Evolutionary conservation across 345 rosid genomes (phyloP).

Genomic region (Salix arbutifolia): DNA sequence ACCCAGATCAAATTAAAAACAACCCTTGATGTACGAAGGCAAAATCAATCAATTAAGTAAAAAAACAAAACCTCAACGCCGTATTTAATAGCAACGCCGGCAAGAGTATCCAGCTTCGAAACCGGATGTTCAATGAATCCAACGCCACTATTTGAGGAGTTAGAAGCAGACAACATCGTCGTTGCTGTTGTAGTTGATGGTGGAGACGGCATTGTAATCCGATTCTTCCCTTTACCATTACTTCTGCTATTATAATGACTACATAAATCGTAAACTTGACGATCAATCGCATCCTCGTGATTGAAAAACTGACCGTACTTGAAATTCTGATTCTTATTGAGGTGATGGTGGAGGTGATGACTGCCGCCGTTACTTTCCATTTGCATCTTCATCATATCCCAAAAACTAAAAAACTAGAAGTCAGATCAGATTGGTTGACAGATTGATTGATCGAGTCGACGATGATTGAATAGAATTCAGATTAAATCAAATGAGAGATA

Average conservation of each 20-base stretch:
- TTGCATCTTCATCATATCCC: slow-evolving; percentile 14
- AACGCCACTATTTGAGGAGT: not conserved
- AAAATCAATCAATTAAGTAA: not conserved
- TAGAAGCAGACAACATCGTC: not conserved
- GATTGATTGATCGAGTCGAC: not conserved
- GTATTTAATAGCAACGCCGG: slow-evolving; percentile 36
- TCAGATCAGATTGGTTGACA: not conserved
- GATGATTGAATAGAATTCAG: not conserved
- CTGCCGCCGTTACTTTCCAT: slow-evolving; percentile 30
- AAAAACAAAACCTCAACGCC: slow-evolving; percentile 26
- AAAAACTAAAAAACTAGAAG: not conserved
- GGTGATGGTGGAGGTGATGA: slow-evolving; percentile 13
- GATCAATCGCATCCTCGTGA: not conserved
- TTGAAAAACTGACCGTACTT: slow-evolving; percentile 16
- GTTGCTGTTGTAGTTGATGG: not conserved
- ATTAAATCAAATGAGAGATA: not conserved
- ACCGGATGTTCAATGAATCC: slow-evolving; percentile 24
- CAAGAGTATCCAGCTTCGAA: slow-evolving; percentile 29
- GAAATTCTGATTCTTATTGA: slow-evolving; percentile 8
- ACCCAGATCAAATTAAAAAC: not conserved
- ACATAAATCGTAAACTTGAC: not conserved
- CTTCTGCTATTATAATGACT: not conserved
- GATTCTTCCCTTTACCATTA: not conserved
- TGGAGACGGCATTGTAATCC: not conserved
- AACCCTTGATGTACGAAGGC: not conserved